Base-by-base conservation (phyloP, 148 eudicot genomes). In the Rhododendron vialii region DNA sequence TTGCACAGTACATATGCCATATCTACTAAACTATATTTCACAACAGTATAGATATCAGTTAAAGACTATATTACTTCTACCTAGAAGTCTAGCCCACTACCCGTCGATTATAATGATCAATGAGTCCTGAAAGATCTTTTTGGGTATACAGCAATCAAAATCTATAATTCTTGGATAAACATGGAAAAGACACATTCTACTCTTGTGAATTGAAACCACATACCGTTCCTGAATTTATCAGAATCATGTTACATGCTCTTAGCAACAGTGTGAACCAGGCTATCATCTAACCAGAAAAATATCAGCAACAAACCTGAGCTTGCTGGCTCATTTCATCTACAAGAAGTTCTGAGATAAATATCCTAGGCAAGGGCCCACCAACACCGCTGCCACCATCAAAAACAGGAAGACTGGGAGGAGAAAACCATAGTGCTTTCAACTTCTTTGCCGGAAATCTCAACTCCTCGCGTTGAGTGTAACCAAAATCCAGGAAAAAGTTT, bases 321-420 rank as follows among this genome's bases (percentile, higher is more conserved):
- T 93, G 90, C 3, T 91, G 87, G 86, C 93, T 94, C 95, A 97
- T 90, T 88, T 97, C 95, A 87, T 95, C 99, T 67, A 97, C 99
- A 77, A 94, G 93, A 88, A 97, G 98, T 88, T 97, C 98, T n/a
- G 99, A 97, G 85, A 97, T 93, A 84, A 97, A 97, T 84, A 97
- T 89, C 86, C 99, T 91, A 13, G 99, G 99, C 86, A 97, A 90
- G 48, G 99, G 98, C 33, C 98, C 99, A 90, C 91, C 87, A 22
- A 90, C 83, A 80, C 98, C 93, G 57, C 90, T 92, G 48, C 98
- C 96, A 76, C 77, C 88, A 50, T 89, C 91, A 50, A 84, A 80
- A 80, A 38, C 13, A 74, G 92, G 85, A 85, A 82, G 78, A 53
- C 80, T 83, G 5, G 99, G 98, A 15, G 99, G 99, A 63, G 98